Conservation (phyloP, 108 stramenopile species). For the Aurantiochytrium sp. region DNA sequence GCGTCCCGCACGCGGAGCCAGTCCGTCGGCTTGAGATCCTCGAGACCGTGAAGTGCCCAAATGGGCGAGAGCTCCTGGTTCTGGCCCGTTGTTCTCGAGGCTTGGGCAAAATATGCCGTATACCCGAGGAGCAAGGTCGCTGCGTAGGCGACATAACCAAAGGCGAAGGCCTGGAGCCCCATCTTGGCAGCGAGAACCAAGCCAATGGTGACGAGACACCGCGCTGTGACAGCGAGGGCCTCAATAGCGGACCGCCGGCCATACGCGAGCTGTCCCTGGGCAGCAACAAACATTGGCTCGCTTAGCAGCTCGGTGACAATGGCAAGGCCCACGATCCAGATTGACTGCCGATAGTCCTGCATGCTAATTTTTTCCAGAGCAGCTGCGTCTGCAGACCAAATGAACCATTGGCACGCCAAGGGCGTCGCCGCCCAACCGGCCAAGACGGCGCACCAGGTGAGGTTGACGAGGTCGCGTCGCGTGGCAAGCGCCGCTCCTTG, state of each 20-base stretch:
- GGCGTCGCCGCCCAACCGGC: not conserved
- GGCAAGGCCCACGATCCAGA: not conserved
- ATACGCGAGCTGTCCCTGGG: slow-evolving; percentile 11
- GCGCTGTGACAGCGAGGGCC: not conserved
- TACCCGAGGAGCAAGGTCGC: not conserved
- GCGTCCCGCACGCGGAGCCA: not conserved
- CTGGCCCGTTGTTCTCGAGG: not conserved
- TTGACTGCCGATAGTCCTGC: not conserved
- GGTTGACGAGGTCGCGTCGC: not conserved
- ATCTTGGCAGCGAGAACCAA: not conserved
- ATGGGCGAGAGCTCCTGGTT: not conserved
- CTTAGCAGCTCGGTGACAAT: not conserved
- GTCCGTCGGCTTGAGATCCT: not conserved
- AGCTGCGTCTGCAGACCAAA: not conserved
- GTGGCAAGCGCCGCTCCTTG: not conserved
- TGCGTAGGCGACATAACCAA: not conserved
- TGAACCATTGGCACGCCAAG: not conserved
- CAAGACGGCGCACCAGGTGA: not conserved
- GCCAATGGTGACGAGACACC: not conserved
- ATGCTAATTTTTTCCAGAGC: not conserved
- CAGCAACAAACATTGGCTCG: not conserved
- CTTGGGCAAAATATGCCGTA: not conserved
- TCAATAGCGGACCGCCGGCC: not conserved
- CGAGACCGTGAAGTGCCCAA: not conserved
- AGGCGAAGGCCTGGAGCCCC: not conserved